phyloP scores from a whole-genome alignment of 805 yeast species.

The Grigorovia yakushimaensis region DNA sequence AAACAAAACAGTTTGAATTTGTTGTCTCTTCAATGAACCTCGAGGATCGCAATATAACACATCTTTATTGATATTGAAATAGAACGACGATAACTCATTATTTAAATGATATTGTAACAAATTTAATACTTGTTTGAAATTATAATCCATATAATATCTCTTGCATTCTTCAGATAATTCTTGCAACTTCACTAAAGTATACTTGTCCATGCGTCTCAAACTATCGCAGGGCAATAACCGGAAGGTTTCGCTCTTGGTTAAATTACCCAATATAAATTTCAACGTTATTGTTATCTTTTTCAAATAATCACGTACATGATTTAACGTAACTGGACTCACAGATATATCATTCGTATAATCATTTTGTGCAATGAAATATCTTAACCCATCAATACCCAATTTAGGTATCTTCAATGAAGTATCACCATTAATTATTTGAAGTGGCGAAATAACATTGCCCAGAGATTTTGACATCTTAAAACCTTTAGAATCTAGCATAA shows the following conservation, averaged over 20 bases:
- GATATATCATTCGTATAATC: slow-evolving; percentile 77
- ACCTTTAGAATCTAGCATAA: slow-evolving; percentile 76
- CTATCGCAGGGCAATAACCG: slow-evolving; percentile 32
- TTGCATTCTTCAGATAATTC: slow-evolving; percentile 35
- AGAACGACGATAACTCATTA: slow-evolving; percentile 65
- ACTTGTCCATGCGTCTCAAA: slow-evolving; percentile 47
- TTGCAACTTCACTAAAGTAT: slow-evolving; percentile 46
- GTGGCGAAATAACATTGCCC: slow-evolving; percentile 73
- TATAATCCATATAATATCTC: slow-evolving; percentile 43
- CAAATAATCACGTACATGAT: slow-evolving; percentile 68
- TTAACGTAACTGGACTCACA: slow-evolving; percentile 60
- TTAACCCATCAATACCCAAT: slow-evolving; percentile 81
- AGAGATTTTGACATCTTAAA: slow-evolving; percentile 89
- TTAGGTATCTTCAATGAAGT: slow-evolving; percentile 41
- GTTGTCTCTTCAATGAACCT: slow-evolving; percentile 30
- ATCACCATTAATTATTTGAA: slow-evolving; percentile 54
- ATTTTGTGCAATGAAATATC: slow-evolving; percentile 84
- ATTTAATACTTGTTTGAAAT: slow-evolving; percentile 63
- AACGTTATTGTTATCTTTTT: slow-evolving; percentile 78
- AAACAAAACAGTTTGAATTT: slow-evolving; percentile 54
- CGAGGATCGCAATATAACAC: slow-evolving; percentile 61
- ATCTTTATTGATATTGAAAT: slow-evolving; percentile 83
- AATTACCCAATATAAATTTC: slow-evolving; percentile 71
- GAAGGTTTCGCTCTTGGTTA: slow-evolving; percentile 34
- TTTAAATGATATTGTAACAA: slow-evolving; percentile 64